Evolutionary conservation across 164 flowering plant genomes (phyloP).

Genomic region (Protea cynaroides): DNA sequence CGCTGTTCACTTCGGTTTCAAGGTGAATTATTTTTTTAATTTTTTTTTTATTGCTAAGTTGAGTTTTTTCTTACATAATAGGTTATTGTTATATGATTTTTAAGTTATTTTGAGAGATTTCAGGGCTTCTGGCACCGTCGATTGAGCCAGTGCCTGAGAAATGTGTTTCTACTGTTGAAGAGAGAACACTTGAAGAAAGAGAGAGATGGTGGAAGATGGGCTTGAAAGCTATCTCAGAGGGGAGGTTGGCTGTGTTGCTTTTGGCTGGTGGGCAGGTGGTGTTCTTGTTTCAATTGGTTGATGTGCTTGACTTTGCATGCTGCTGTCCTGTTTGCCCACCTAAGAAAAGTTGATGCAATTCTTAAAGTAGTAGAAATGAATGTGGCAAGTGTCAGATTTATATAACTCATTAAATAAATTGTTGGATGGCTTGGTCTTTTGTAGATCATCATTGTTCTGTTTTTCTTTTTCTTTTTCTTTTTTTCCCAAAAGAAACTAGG

Average conservation of each 20-base stretch:
- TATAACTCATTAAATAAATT: too few species aligned
- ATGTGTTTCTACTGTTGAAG: slow-evolving; percentile 74
- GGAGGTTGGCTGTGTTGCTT: slow-evolving; percentile 86
- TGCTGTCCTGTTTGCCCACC: too few species aligned
- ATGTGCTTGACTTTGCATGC: not conserved
- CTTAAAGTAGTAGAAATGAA: too few species aligned
- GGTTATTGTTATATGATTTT: not conserved
- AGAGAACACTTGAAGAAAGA: slow-evolving; percentile 61
- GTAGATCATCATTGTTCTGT: too few species aligned
- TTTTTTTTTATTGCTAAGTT: too few species aligned
- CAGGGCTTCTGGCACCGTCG: slow-evolving; percentile 72
- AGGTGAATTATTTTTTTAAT: slow-evolving; percentile 29
- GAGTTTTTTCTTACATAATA: not conserved
- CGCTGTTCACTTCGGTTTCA: slow-evolving; percentile 81
- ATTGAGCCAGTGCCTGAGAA: slow-evolving; percentile 89
- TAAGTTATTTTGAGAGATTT: not conserved
- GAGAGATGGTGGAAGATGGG: slow-evolving; percentile 99
- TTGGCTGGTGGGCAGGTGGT: slow-evolving; percentile 96
- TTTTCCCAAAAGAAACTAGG: too few species aligned
- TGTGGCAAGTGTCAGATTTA: too few species aligned
- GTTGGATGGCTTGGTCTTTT: too few species aligned
- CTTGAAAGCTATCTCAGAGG: slow-evolving; percentile 81
- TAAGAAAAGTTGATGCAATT: too few species aligned
- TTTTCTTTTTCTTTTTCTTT: too few species aligned
- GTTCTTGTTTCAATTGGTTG: not conserved